Base-by-base conservation (phyloP, 164 flowering plant genomes). In the Echeveria elegans region DNA sequence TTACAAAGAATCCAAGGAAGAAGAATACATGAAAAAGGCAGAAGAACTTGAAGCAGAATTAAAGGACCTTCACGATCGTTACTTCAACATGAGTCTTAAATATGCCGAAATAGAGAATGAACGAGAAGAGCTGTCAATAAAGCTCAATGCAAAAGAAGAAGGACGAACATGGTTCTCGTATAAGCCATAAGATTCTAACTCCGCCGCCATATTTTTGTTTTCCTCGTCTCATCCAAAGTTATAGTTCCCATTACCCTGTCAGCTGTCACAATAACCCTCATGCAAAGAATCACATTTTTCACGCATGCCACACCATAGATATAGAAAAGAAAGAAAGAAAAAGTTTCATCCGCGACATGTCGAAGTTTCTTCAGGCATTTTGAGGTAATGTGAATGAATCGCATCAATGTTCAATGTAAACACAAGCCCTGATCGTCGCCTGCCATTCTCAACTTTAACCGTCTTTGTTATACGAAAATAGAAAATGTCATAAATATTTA, bases 51-150 rank as follows among this genome's bases (percentile, higher is more conserved):
- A 83, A 73, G 66, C 73, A 66, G 97, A 90, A 76, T 67, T 90
- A 59, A 82, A 65, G 80, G 92, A 87, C 36, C 67, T 90, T 62
- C 86, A 74, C 0, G 89, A 88, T 19, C 82, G 87, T 8, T 88
- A 90, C 78, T 75, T 83, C 73, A 74, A 88, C 47, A 83, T 90
- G 95, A 90, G 97, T 68, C 83, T 88, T 40, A 83, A 76, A 66
- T 90, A 79, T 70, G 97, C 97, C 5, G 88, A 88, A 77, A 93
- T 82, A 4, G 97, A 88, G 72, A 83, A 85, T 31, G 70, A 88
- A 66, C 76, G 88, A 0, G 95, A 83, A 76, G 89, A 87, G 67
- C 90, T 90, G 48, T 85, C 83, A 64, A 80, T 87, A 86, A 82
- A 83, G 75, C 81, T 90, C 50, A 90, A 78, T 74, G 30, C 81